These are phyloP conservation scores for Grosmannia clavigera DNA, from an alignment of 2,329 filamentous ascomycete genomes.

Conservation along the genomic window DNA sequence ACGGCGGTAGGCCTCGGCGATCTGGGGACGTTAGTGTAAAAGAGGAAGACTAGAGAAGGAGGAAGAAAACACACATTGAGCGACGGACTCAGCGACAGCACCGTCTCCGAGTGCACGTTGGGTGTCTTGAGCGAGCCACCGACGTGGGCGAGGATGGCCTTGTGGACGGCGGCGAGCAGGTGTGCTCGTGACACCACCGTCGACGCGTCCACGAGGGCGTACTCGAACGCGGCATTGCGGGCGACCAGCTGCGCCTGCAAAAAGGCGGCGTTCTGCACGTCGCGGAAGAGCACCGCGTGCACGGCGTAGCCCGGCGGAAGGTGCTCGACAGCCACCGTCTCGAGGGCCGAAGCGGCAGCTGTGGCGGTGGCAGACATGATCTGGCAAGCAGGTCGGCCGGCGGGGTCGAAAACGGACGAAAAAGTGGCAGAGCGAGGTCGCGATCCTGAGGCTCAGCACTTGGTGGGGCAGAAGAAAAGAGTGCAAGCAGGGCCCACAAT, in stretches of 20 bases:
- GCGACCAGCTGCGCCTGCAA: conserved; percentile 75
- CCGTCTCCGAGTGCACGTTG: conserved; percentile 82
- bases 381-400: not conserved
- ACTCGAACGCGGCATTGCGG: conserved; percentile 77
- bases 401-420: too few species aligned
- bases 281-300: conserved; percentile 61
- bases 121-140: conserved; percentile 55
- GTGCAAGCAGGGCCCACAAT: not conserved
- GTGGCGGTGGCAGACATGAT: not conserved
- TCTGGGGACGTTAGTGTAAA: conserved; percentile 36
- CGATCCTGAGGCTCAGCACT: not conserved
- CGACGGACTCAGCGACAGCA: conserved; percentile 65
- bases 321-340: conserved; percentile 64
- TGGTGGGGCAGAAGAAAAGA: not conserved
- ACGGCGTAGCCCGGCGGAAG: conserved; percentile 55
- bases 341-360: conserved; percentile 27
- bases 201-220: conserved; percentile 81
- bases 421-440: too few species aligned
- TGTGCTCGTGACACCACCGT: conserved; percentile 64
- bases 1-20: conserved; percentile 79
- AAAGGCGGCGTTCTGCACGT: conserved; percentile 65
- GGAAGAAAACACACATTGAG: conserved; percentile 51
- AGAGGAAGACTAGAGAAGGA: not conserved
- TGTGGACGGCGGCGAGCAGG: conserved; percentile 62
- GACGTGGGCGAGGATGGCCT: conserved; percentile 56